Conservation (phyloP, 345 rosid genomes). For the Populus simonii region DNA sequence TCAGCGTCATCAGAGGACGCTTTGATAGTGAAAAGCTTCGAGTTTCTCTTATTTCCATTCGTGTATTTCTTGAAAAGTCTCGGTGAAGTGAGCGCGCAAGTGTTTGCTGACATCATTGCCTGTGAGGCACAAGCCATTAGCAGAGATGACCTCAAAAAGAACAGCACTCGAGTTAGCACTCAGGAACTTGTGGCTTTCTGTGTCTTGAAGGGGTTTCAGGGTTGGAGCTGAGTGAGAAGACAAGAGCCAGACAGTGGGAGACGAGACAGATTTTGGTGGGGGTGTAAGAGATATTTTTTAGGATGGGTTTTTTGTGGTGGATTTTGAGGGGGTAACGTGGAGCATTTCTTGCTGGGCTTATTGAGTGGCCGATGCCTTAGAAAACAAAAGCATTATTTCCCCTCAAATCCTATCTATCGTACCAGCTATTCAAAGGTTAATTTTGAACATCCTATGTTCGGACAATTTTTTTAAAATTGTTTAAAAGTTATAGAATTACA, state of each 20-base stretch:
- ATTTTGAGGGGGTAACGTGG: not conserved
- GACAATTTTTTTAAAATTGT: too few species aligned
- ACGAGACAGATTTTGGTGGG: not conserved
- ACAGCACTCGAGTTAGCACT: not conserved
- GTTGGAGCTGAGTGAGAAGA: not conserved
- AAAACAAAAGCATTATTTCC: too few species aligned
- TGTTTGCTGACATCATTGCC: constrained; percentile 57
- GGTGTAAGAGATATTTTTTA: not conserved
- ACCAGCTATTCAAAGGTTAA: too few species aligned
- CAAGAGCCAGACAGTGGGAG: not conserved
- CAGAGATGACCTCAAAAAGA: not conserved
- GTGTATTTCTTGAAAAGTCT: constrained; percentile 29
- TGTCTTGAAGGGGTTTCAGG: constrained; percentile 2
- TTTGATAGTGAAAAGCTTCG: constrained; percentile 39
- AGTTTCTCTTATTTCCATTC: constrained; percentile 13
- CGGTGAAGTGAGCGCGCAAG: constrained; percentile 50
- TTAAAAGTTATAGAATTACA: too few species aligned
- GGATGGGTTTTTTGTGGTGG: constrained; percentile 16
- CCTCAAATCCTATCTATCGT: too few species aligned
- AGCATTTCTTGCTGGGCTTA: not conserved
- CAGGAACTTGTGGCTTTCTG: not conserved
- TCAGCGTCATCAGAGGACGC: constrained; percentile 66
- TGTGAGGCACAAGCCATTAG: constrained; percentile 60
- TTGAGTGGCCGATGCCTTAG: too few species aligned
- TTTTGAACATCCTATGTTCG: too few species aligned